Base-by-base conservation (phyloP, 768 basidiomycete species). In the Pisolithus albus region DNA sequence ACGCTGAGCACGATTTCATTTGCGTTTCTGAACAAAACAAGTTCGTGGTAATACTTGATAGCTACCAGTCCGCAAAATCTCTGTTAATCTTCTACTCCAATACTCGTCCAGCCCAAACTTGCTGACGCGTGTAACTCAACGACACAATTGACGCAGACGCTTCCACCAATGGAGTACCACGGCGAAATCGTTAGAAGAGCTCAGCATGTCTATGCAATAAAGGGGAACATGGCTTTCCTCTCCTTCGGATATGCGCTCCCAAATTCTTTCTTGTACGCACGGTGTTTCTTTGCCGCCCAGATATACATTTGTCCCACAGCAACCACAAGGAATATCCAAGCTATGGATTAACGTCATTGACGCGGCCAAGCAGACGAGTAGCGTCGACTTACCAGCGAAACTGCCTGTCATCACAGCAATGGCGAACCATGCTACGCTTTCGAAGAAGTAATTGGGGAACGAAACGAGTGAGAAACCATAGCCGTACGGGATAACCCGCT, bases 381-480 rank as follows among this genome's bases (percentile, higher is more conserved):
- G 34, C 42, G 37, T 19, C 19, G 41, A 74, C 86, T 47, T 61
- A 91, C 92, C 80, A 40, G 79, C 80, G 57, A 79, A 72, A 61
- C 85, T 88, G 28, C 83, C 80, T 2, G 92, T 92, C 83, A 98
- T 84, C 19, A 74, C 73, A 21, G 77, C 77, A 46, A 96, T 75
- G 15, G 77, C 72, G 4, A 74, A 61, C 90, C 95, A 96, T 0
- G 72, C 85, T 23, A 95, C 53, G 7, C 72, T 77, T 70, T 99
- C 96, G 62, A 94, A 97, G 64, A 89, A 83, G 72, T 99, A 99
- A 68, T 99, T 97, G 15, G 95, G 92, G 73, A 80, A 88, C 6
- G 90, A 87, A 38, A 94, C 78, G n/a, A 80, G 70, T 49, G 82
- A 74, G 72, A 97, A 99, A 6, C 93, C 94, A 57, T 92, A 95